Evolutionary conservation across 768 basidiomycete species (phyloP).

Genomic region (Hypsizygus marmoreus): DNA sequence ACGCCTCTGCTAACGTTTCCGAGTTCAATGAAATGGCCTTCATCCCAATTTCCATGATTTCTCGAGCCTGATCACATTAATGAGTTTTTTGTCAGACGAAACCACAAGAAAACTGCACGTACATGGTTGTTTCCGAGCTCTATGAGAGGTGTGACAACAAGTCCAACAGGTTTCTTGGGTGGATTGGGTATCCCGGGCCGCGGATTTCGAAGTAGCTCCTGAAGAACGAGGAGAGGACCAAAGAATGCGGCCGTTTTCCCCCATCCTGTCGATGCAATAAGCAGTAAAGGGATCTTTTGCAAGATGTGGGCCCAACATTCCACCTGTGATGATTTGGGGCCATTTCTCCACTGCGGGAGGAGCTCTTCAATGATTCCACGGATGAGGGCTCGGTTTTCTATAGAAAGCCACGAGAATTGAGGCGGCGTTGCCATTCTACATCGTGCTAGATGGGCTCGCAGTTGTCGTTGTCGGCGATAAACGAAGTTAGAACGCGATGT

Average conservation of each 20-base stretch:
- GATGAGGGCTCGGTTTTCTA: conserved; percentile 10
- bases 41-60: conserved; percentile 19
- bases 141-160: conserved; percentile 24
- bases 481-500: no score
- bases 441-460: no score
- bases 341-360: conserved; percentile 20
- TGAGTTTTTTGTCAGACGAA: conserved; percentile 1
- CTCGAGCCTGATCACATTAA: conserved; percentile 13
- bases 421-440: no score
- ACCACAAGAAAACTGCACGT: conserved; percentile 4
- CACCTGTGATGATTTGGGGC: conserved; percentile 16
- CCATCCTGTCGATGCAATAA: conserved; percentile 21
- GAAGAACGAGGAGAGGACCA: conserved; percentile 17
- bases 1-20: conserved; percentile 15
- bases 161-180: conserved; percentile 13
- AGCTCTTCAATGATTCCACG: conserved; percentile 14
- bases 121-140: conserved; percentile 26
- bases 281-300: conserved; percentile 15
- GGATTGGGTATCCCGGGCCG: conserved; percentile 7
- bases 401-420: conserved; percentile 15
- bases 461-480: no score
- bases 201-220: conserved; percentile 13
- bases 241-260: conserved; percentile 22
- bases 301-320: conserved; percentile 22
- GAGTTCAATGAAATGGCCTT: conserved; percentile 19